Evolutionary conservation across 306 rosid species (phyloP), one percentile per base, ranked within the genome.

Genomic region (Dalbergia oliveri): DNA sequence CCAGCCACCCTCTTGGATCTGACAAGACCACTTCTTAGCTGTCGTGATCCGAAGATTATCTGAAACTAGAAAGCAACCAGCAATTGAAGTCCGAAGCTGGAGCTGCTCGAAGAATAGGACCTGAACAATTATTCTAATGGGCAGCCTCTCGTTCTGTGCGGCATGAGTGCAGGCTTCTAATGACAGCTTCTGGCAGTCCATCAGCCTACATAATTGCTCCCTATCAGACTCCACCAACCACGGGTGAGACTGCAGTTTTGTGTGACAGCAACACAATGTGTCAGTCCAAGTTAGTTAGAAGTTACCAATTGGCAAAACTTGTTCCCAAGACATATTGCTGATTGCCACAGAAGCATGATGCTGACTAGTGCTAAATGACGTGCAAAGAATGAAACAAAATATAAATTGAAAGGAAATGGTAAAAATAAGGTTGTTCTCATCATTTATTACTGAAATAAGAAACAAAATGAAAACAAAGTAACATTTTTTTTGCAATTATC

Each of bases 91-190:
- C 73, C 99, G 84, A 2, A 95, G 99, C 90, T 95, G 99, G 79
- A 95, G 99, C 89, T 95, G 99, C 93, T 95, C 99, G 3, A 95
- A 95, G 86, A 95, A 95, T 79, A 95, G 96, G 63, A 95, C 99
- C 83, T 95, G 99, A 62, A 95, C 96, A 26, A 95, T 90, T 37
- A 91, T 86, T 88, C 99, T 83, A n/a, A 95, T 90, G 50, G 99
- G 99, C 11, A 95, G 93, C 82, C 99, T 86, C 80, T 95, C 99
- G 6, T 93, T 95, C 77, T 95, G 99, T 0, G 99, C 99, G 4
- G 99, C 99, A 1, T 95, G 99, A 8, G 99, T 95, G 86, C 99
- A 95, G 14, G 99, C 99, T 89, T 95, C 99, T 76, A 95, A 84
- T 21, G 99, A 95, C 50, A 95, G 97, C 92, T 93, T 95, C 88